Conservation (phyloP, 2,329 filamentous ascomycete species). For the Xylariaceae sp. region DNA sequence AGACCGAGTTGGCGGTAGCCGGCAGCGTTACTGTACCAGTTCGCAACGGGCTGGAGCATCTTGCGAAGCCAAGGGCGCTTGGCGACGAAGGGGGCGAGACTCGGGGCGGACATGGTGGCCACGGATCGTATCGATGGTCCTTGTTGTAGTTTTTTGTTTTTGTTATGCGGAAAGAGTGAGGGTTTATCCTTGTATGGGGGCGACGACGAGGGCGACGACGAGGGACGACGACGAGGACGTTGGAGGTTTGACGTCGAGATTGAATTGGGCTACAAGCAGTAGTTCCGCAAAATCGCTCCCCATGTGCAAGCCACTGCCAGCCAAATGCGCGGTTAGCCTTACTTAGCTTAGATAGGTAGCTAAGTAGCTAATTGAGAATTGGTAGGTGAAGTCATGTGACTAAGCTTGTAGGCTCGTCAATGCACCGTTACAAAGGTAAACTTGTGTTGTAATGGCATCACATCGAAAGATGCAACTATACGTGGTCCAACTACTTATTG, state of each 20-base stretch:
- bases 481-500: too few species aligned
- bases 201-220: too few species aligned
- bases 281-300: conserved; percentile 16
- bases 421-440: too few species aligned
- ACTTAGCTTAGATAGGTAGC: too few species aligned
- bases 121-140: conserved; percentile 7
- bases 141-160: too few species aligned
- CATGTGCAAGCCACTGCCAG: background rate
- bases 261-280: background rate
- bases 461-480: too few species aligned
- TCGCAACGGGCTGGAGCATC: conserved; percentile 73
- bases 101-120: conserved; percentile 56
- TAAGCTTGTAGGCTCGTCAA: background rate
- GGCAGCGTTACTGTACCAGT: conserved; percentile 83
- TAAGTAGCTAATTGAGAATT: too few species aligned
- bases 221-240: too few species aligned
- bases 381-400: conserved; percentile 13
- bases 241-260: conserved; percentile 14
- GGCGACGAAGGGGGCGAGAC: conserved; percentile 68
- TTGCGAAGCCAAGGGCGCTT: conserved; percentile 82
- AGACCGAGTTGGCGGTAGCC: conserved; percentile 92
- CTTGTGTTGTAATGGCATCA: too few species aligned
- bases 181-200: too few species aligned
- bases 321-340: too few species aligned
- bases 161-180: too few species aligned